Evolutionary conservation across 306 rosid species (phyloP), one percentile per base, ranked within the genome.

Genomic region (Rosa persica): DNA sequence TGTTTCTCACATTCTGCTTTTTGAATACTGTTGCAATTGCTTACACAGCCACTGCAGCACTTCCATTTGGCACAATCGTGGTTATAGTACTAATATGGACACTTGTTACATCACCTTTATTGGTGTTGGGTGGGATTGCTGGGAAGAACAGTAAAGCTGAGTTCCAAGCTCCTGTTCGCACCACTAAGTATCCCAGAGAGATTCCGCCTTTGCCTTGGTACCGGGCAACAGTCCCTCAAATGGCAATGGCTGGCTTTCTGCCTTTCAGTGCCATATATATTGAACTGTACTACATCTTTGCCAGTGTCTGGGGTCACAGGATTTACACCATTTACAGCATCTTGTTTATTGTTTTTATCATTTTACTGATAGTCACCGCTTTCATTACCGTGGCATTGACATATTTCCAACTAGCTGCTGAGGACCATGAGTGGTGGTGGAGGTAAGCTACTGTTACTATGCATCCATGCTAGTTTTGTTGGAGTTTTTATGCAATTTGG

Each of bases 351-450:
- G 89, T 86, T 81, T 89, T 89, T 76, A 84, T 89, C 68, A 88
- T 89, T 76, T 87, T 89, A 55, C 76, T 89, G 70, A 79, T 89
- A 58, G 91, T 89, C 44, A 87, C 91, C 16, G 91, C 93, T 49
- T 89, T 89, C 82, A 87, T 89, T 38, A 89, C 91, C 0, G 87
- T 88, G 70, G 89, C 90, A 4, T 79, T 89, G 84, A 89, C 93
- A 40, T 89, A 88, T 79, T 88, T 88, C 82, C 93, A 89, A 81
- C 90, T 89, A 78, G 90, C 91, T 76, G 91, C 93, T 48, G 93
- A 89, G 83, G 93, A 89, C 73, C 93, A 89, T 68, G 86, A 88
- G 78, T 89, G 93, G 93, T 89, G 93, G 93, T 89, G 93, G 93
- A 89, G 93, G 93, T 89, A 86, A 54, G 86, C 70, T 62, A 2